Percentiles rank a stretch among this genome's conserved stretches.
Conservation (phyloP, 2,329 filamentous ascomycete species). For the Dactylellina leptospora region DNA sequence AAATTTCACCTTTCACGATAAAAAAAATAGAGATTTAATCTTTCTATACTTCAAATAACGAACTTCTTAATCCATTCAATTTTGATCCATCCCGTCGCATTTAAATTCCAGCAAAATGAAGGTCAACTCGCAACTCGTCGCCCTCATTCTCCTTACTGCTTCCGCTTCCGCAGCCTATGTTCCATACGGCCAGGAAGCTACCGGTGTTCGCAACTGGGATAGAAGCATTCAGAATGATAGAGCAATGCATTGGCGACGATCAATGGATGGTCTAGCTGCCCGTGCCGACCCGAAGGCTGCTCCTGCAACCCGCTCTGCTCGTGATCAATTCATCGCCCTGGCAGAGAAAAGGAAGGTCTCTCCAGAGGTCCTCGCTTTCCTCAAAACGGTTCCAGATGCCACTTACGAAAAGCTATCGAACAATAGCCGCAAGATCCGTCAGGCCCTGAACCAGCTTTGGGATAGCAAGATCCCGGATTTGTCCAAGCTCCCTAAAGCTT, state of each 20-base stretch:
- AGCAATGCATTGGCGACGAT: not conserved
- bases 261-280: not conserved
- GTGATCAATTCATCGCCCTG: conserved; percentile 15
- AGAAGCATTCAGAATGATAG: not conserved
- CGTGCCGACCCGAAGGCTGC: conserved; percentile 8
- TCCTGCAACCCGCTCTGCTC: not conserved
- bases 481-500: not conserved
- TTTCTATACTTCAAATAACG: conserved; percentile 5
- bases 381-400: conserved; percentile 14
- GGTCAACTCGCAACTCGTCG: conserved; percentile 14
- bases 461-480: conserved; percentile 55
- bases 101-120: conserved; percentile 37
- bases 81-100: too few species aligned
- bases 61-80: not conserved
- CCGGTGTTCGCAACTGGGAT: not conserved
- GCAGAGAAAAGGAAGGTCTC: conserved; percentile 13
- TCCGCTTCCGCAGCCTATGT: not conserved
- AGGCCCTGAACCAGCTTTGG: conserved; percentile 62
- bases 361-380: conserved; percentile 10
- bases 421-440: conserved; percentile 61
- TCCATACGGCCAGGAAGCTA: not conserved
- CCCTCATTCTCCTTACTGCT: conserved; percentile 22
- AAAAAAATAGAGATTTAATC: not conserved
- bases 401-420: conserved; percentile 55
- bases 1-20: not conserved